phyloP scores from a whole-genome alignment of 768 basidiomycete genomes.

The Hygrophorus pudorinus region DNA sequence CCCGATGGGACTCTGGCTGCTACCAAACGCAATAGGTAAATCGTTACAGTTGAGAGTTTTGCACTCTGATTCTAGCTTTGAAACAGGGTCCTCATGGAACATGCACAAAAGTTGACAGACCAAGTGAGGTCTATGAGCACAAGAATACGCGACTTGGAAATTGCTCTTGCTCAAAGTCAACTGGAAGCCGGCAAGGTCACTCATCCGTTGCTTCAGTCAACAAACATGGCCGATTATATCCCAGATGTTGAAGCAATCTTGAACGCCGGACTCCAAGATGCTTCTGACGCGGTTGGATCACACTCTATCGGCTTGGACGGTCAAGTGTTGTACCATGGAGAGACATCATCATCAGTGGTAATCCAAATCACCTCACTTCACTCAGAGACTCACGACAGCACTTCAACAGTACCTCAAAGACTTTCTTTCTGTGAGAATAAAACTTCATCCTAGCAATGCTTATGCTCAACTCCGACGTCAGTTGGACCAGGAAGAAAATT shows the following conservation, averaged over 20 bases:
- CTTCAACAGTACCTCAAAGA: slow-evolving; percentile 28
- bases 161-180: slow-evolving; percentile 23
- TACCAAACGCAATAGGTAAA: slow-evolving; percentile 49
- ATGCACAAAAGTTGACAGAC: slow-evolving; percentile 35
- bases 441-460: neutral
- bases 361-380: slow-evolving; percentile 2
- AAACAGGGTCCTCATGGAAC: slow-evolving; percentile 39
- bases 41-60: neutral
- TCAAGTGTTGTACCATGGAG: slow-evolving; percentile 40
- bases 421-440: slow-evolving; percentile 21
- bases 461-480: neutral
- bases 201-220: slow-evolving; percentile 11
- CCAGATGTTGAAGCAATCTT: neutral
- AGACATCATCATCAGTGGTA: slow-evolving; percentile 41
- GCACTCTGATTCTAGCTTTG: neutral
- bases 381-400: neutral
- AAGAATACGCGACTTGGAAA: slow-evolving; percentile 37
- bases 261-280: slow-evolving; percentile 13
- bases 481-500: slow-evolving; percentile 13
- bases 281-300: slow-evolving; percentile 35
- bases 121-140: slow-evolving; percentile 33
- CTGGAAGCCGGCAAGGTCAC: slow-evolving; percentile 11
- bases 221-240: neutral
- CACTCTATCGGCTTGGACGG: slow-evolving; percentile 39
- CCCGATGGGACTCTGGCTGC: slow-evolving; percentile 43